phyloP scores from a whole-genome alignment of 2,329 filamentous ascomycete genomes.

The Aspergillus sp. region DNA sequence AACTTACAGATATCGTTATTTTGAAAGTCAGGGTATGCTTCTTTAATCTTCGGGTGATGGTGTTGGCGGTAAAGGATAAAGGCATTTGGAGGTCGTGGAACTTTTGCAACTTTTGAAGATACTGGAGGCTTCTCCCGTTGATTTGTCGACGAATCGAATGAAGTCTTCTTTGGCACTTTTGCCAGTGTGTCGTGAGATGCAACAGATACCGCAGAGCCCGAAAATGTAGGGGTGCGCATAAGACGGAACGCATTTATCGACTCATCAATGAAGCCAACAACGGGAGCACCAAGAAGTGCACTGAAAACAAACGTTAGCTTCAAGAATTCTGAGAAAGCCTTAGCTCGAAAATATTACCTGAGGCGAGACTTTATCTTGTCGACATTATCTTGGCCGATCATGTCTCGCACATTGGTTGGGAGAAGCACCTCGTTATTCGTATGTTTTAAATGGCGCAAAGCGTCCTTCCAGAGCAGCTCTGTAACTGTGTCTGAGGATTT shows the following conservation, averaged over 20 bases:
- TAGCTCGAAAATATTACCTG: conserved; percentile 14
- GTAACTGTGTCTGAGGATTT: conserved; percentile 14
- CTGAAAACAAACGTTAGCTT: conserved; percentile 13
- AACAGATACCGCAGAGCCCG: conserved; percentile 16
- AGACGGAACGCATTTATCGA: conserved; percentile 24
- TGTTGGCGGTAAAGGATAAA: conserved; percentile 42
- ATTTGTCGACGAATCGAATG: conserved; percentile 2
- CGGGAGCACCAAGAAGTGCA: conserved; percentile 19
- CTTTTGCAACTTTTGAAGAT: conserved; percentile 22
- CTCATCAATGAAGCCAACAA: conserved; percentile 22
- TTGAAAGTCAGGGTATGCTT: conserved; percentile 33
- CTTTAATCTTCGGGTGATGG: conserved; percentile 32
- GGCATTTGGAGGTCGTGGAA: conserved; percentile 41
- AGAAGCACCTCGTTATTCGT: conserved; percentile 28
- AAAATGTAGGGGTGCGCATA: conserved; percentile 20
- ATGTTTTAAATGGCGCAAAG: conserved; percentile 19
- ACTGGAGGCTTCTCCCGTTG: conserved; percentile 2
- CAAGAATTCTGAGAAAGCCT: neutral
- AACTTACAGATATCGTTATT: conserved; percentile 43
- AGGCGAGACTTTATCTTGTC: conserved; percentile 25
- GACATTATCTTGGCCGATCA: conserved; percentile 24
- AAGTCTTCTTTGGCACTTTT: conserved; percentile 4
- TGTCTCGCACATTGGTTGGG: conserved; percentile 22
- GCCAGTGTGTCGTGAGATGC: conserved; percentile 15
- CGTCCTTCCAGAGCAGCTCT: conserved; percentile 25